Conservation (phyloP, 805 yeast species). For the Candida railenensis region DNA sequence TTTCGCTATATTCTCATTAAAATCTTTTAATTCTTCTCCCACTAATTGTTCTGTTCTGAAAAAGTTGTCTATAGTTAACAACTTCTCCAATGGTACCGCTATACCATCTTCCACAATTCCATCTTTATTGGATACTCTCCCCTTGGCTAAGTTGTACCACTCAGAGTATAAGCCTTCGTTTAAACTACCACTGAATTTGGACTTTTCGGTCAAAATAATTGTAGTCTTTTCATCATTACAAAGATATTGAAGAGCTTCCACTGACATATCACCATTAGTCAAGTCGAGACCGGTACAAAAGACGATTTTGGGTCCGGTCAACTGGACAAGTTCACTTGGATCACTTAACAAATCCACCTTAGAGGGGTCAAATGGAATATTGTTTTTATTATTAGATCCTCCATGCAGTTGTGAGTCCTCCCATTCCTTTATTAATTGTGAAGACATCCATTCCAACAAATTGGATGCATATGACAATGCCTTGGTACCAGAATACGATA, state of each 20-base stretch:
- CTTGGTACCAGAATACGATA: constrained; percentile 80
- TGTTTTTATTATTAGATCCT: constrained; percentile 40
- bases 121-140: constrained; percentile 28
- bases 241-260: constrained; percentile 50
- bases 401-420: constrained; percentile 40
- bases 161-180: constrained; percentile 49
- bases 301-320: constrained; percentile 74
- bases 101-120: constrained; percentile 54
- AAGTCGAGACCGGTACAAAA: constrained; percentile 71
- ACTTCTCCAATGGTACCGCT: constrained; percentile 50
- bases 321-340: constrained; percentile 52
- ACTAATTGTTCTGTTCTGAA: constrained; percentile 48
- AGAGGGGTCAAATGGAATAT: constrained; percentile 76
- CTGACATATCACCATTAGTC: constrained; percentile 60
- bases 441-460: constrained; percentile 95
- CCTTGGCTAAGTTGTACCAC: constrained; percentile 49
- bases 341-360: constrained; percentile 55
- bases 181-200: constrained; percentile 44
- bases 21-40: constrained; percentile 51
- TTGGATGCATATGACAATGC: constrained; percentile 78
- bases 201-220: constrained; percentile 70
- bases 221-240: constrained; percentile 68
- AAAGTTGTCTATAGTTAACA: constrained; percentile 41
- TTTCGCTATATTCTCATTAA: constrained; percentile 43
- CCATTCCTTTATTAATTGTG: constrained; percentile 83